These are phyloP conservation scores for Manihot esculenta DNA, from an alignment of 441 rosid genomes.

Conservation along the genomic window DNA sequence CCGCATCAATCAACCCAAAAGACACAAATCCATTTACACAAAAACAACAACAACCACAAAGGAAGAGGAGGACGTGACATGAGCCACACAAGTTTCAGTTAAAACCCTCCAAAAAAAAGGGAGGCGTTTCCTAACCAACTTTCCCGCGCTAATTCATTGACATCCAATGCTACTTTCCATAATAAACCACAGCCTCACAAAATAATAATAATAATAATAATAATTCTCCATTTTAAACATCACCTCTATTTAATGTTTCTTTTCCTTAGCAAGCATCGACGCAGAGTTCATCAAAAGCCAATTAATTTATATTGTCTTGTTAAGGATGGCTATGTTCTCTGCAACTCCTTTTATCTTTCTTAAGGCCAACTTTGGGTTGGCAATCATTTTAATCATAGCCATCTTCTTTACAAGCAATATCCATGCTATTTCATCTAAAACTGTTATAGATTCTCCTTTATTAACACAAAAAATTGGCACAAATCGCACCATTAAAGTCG, in stretches of 20 bases:
- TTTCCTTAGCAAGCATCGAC: slow-evolving; percentile 1
- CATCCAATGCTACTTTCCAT: slow-evolving; percentile 20
- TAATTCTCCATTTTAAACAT: background rate
- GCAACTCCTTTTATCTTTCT: background rate
- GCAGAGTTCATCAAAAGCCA: background rate
- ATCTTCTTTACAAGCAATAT: slow-evolving; percentile 23
- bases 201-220: background rate
- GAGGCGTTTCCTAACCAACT: background rate
- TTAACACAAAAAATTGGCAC: slow-evolving; percentile 64
- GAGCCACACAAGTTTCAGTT: slow-evolving; percentile 30
- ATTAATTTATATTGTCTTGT: background rate
- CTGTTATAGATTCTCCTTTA: slow-evolving; percentile 53
- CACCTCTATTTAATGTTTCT: background rate
- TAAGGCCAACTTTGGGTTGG: slow-evolving; percentile 16
- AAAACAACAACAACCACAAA: too few relatives aligned
- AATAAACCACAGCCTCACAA: slow-evolving; percentile 14
- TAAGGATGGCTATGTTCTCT: slow-evolving; percentile 12
- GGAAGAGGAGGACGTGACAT: background rate
- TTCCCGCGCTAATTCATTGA: background rate
- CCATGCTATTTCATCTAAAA: slow-evolving; percentile 14
- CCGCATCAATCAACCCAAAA: too few relatives aligned
- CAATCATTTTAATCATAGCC: slow-evolving; percentile 18
- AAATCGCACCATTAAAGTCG: slow-evolving; percentile 70
- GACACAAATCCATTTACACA: too few relatives aligned
- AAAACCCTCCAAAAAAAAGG: slow-evolving; percentile 23